These are phyloP conservation scores for Jimgerdemannia flammicorona DNA, from an alignment of 192 early-diverging fungal species.

Conservation along the genomic window DNA sequence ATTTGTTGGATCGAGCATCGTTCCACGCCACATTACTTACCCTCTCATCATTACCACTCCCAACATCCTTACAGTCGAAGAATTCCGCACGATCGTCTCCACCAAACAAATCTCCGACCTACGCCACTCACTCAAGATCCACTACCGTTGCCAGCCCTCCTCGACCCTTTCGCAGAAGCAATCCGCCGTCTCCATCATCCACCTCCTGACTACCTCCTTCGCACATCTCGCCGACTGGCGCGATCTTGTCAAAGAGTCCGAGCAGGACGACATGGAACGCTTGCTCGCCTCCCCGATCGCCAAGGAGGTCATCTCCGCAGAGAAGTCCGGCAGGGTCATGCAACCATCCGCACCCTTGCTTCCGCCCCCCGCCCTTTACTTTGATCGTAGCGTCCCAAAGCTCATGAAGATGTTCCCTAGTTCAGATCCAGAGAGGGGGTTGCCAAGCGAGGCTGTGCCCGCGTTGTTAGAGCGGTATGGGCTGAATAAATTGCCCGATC, in stretches of 20 bases:
- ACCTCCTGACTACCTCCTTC: slow-evolving; percentile 69
- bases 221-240: slow-evolving; percentile 87
- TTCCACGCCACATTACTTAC: too few relatives aligned
- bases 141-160: slow-evolving; percentile 65
- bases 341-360: slow-evolving; percentile 7
- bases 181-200: slow-evolving; percentile 73
- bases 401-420: slow-evolving; percentile 84
- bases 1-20: too few relatives aligned
- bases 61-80: slow-evolving; percentile 52
- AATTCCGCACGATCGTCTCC: slow-evolving; percentile 82
- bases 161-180: slow-evolving; percentile 68
- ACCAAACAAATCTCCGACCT: slow-evolving; percentile 78
- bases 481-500: slow-evolving; percentile 75
- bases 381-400: slow-evolving; percentile 87
- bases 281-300: slow-evolving; percentile 14
- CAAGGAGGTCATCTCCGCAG: slow-evolving; percentile 6
- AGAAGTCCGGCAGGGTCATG: slow-evolving; percentile 27
- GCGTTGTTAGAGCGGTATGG: slow-evolving; percentile 79
- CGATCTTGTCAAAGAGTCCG: slow-evolving; percentile 78
- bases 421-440: slow-evolving; percentile 54
- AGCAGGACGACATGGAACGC: slow-evolving; percentile 20
- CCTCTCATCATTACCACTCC: too few relatives aligned
- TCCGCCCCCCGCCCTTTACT: slow-evolving; percentile 74
- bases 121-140: slow-evolving; percentile 70
- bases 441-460: slow-evolving; percentile 52